phyloP scores from a whole-genome alignment of 2,329 filamentous ascomycete genomes.

The Coleophoma eucalyptorum region DNA sequence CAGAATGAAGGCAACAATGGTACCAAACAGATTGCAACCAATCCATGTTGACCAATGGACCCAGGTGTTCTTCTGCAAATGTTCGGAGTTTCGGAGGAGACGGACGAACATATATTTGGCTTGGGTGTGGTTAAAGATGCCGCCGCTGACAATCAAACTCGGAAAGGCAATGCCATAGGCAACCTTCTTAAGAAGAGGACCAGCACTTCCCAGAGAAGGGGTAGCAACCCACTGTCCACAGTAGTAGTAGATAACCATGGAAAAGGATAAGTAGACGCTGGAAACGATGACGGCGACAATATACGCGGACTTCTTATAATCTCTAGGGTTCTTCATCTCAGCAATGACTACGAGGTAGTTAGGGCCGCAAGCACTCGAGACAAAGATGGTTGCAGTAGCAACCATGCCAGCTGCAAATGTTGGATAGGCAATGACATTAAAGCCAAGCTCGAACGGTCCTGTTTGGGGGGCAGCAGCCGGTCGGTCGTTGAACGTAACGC shows the following conservation, averaged over 20 bases:
- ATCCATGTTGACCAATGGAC: constrained; percentile 48
- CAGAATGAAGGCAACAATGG: constrained; percentile 40
- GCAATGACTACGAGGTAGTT: constrained; percentile 62
- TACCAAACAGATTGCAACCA: constrained; percentile 34
- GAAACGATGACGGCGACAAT: constrained; percentile 56
- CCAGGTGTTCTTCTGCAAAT: constrained; percentile 44
- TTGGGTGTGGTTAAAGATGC: constrained; percentile 37
- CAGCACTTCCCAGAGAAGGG: constrained; percentile 58
- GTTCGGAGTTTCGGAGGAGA: constrained; percentile 42
- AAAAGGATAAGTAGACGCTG: constrained; percentile 53
- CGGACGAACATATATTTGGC: constrained; percentile 52
- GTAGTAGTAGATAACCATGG: constrained; percentile 47
- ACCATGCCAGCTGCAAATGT: constrained; percentile 56
- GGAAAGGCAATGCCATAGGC: constrained; percentile 53
- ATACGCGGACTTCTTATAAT: constrained; percentile 58
- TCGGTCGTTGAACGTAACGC: constrained; percentile 49
- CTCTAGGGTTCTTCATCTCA: constrained; percentile 57
- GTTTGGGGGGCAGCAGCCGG: constrained; percentile 57
- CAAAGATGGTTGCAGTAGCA: constrained; percentile 55
- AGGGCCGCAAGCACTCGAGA: constrained; percentile 53
- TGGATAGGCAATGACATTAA: constrained; percentile 49
- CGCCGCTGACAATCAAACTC: constrained; percentile 43
- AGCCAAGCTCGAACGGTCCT: constrained; percentile 57
- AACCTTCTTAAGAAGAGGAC: constrained; percentile 54
- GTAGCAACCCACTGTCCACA: constrained; percentile 60